A percentile compares a stretch with the other conserved stretches of the same genome.
Conservation (phyloP, 2,329 filamentous ascomycete species). For the Diaporthe australafricana region DNA sequence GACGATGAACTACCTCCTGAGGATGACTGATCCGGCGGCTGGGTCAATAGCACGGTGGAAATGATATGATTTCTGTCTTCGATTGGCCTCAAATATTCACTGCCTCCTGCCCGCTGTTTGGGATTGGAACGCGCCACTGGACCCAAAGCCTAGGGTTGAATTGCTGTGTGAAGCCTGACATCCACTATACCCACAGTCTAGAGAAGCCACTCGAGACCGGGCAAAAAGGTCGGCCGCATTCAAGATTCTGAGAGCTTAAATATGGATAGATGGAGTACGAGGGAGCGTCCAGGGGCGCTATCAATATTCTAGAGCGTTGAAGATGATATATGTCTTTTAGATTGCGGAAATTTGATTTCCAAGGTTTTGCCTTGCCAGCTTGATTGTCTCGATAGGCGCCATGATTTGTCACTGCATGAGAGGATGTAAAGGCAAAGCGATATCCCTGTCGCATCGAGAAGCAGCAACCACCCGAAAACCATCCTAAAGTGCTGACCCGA, state of each 20-base stretch:
- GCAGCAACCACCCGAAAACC: background rate
- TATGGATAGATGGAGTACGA: background rate
- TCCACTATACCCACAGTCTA: background rate
- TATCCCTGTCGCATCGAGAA: background rate
- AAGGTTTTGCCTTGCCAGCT: background rate
- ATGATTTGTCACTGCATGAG: slow-evolving; percentile 1
- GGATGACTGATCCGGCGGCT: slow-evolving; percentile 77
- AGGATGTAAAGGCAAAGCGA: background rate
- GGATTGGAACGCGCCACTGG: no score
- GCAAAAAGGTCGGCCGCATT: background rate
- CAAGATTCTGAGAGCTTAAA: background rate
- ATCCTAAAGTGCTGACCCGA: slow-evolving; percentile 15
- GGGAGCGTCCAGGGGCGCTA: background rate
- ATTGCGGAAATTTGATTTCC: background rate
- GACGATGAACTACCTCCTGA: slow-evolving; percentile 98
- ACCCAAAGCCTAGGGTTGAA: no score
- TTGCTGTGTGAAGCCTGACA: background rate
- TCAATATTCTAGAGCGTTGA: background rate
- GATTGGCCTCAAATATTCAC: background rate
- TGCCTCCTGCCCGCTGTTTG: background rate
- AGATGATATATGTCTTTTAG: background rate
- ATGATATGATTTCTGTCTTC: background rate
- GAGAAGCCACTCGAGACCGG: background rate
- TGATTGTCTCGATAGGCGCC: background rate
- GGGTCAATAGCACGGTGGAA: no score